Evolutionary conservation across 1,284 basidiomycete species (phyloP), one percentile per base, ranked within the genome.

Genomic region (Dichomitus squalens): DNA sequence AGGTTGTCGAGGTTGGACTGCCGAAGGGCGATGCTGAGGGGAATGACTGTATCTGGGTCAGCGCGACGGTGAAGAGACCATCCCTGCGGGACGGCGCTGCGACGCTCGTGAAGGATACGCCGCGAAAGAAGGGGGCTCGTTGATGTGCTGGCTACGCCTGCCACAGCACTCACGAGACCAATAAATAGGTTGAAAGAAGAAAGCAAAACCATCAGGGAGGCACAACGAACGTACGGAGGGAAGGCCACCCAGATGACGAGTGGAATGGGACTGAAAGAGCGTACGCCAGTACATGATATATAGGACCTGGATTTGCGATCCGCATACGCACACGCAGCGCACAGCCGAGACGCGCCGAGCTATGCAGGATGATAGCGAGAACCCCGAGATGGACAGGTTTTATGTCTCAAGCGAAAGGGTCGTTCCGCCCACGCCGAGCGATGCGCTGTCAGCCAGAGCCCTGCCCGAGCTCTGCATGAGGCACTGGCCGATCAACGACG

Each of bases 21-120:
- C 41, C 68, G 70, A 29, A 82, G 74, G 6, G 75, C 79, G 57
- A 82, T 76, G 40, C 75, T 75, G 25, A 83, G 63, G 25, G 77
- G 75, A 11, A 79, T 66, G 49, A 69, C 46, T 0, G 68, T 60
- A 34, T 68, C 64, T 20, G 75, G 63, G 6, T 70, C 67, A 34
- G 75, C 71, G 33, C 73, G 68, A 4, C 73, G 69, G 38, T 67
- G 57, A 18, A 66, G 70, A 11, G 59, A 54, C 79, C 78, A 81
- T 21, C 74, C 74, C 25, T 56, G 38, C 8, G 76, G 78, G 2
- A 70, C 55, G 20, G 64, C 48, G 7, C 60, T 55, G 35, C 77
- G 72, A 49, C 71, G 73, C 57, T 77, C 77, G 59, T 79, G 76
- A 6, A 79, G 62, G 27, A 77, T 70, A 64, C 43, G 75, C 66